Evolutionary conservation across 192 early-diverging fungal genomes (phyloP), one percentile per base, ranked within the genome.

Genomic region (Phycomyces nitens): DNA sequence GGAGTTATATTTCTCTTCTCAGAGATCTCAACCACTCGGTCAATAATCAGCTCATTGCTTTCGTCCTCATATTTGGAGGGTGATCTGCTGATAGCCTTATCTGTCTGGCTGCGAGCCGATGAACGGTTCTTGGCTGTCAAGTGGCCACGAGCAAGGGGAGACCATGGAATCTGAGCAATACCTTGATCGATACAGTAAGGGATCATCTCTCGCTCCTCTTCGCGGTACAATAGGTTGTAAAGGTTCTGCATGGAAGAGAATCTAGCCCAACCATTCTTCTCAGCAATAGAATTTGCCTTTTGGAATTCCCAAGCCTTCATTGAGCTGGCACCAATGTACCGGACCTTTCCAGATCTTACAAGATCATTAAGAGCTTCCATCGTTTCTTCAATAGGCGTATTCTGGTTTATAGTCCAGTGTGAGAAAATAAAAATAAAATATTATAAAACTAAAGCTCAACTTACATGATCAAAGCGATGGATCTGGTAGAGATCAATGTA

Each of bases 401-500:
- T 56, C 63, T 65, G 44, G 24, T 21, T n/a, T 22, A 43, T 42
- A 39, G 34, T 58, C 24, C 12, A 20, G 0, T 10, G 12, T 22
- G 8, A 22, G 15, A 15, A 0, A 16, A 23, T 38, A 42, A 21
- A 38, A 40, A 9, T 11, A 41, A 41, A 21, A 0, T n/a, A 38
- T 23, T 14, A 10, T n/a, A 24, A 5, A 24, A 23, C 22, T n/a
- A 18, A 6, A 23, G 24, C 12, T 5, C 26, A 18, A 16, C 27
- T 63, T 41, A 62, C 68, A 5, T 23, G 22, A 41, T 63, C 90
- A 12, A 85, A 89, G 16, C 89, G 75, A 72, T 94, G 92, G 38
- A 89, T 88, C 62, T 85, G 87, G 26, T 90, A 74, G 23, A 92
- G 68, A 74, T 92, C 84, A 43, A 88, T 80, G 72, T 91, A 87